These are phyloP conservation scores for Leccinum holopus DNA, from an alignment of 1,284 basidiomycete genomes.

Conservation along the genomic window DNA sequence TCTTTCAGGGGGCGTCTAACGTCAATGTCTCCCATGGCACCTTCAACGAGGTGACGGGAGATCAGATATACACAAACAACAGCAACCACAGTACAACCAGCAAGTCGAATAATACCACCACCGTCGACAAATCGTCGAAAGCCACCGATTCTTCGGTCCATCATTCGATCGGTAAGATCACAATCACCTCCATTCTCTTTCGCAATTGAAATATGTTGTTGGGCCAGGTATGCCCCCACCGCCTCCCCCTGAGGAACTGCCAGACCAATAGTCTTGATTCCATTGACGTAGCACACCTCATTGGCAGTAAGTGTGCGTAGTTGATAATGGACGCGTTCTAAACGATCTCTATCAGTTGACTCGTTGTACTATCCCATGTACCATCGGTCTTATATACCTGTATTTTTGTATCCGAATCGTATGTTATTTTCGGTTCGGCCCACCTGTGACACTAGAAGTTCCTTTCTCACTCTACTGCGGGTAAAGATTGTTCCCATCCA, in stretches of 20 bases:
- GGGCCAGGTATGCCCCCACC: slow-evolving; percentile 12
- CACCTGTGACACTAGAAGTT: not conserved
- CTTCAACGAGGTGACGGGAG: slow-evolving; percentile 24
- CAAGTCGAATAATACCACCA: slow-evolving; percentile 25
- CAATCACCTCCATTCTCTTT: not conserved
- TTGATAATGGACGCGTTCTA: not conserved
- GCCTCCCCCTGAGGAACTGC: slow-evolving; percentile 7
- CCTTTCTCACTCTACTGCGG: not conserved
- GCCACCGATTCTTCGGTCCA: slow-evolving; percentile 28
- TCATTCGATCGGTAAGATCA: slow-evolving; percentile 25
- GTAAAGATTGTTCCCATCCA: not conserved
- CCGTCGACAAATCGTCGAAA: slow-evolving; percentile 18
- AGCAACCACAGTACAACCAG: slow-evolving; percentile 18
- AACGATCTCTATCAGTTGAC: slow-evolving; percentile 1
- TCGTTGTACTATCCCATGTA: not conserved
- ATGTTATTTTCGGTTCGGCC: not conserved
- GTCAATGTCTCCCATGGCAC: slow-evolving; percentile 21
- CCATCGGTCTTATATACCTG: not conserved
- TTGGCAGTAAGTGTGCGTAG: slow-evolving; percentile 3
- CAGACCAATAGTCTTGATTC: slow-evolving; percentile 5
- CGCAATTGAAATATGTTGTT: not conserved
- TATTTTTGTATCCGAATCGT: not conserved
- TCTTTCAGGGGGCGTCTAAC: slow-evolving; percentile 25
- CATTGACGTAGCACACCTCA: not conserved
- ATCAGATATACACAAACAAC: slow-evolving; percentile 23